A percentile compares a stretch with the other conserved stretches of the same genome.
phyloP scores from a whole-genome alignment of 768 basidiomycete species.

The Trametes villosa region DNA sequence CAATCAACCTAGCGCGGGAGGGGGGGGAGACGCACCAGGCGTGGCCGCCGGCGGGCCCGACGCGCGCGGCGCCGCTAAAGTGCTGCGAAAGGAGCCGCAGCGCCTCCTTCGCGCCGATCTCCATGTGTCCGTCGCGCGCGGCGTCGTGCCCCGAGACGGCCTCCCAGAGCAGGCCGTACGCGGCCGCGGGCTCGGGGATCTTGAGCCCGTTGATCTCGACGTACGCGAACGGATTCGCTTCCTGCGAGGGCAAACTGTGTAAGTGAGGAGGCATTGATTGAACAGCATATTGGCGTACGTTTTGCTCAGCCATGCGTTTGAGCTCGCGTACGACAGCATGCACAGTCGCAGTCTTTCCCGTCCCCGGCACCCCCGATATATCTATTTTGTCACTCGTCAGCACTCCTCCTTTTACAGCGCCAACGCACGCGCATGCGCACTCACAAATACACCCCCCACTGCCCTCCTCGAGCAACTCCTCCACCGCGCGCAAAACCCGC shows the following conservation, averaged over 20 bases:
- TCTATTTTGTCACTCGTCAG: conserved; percentile 55
- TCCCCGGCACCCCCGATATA: conserved; percentile 98
- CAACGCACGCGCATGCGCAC: too few relatives aligned
- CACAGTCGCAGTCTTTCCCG: conserved; percentile 98
- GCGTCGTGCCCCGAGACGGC: conserved; percentile 83
- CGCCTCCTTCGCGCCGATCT: conserved; percentile 79
- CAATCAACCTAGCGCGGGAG: too few relatives aligned
- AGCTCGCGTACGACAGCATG: conserved; percentile 91
- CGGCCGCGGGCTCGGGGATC: conserved; percentile 90
- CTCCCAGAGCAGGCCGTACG: conserved; percentile 93
- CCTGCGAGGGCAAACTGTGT: conserved; percentile 66
- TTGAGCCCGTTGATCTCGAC: conserved; percentile 97
- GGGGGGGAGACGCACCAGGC: conserved; percentile 71
- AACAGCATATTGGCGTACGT: conserved; percentile 49
- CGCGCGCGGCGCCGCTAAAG: conserved; percentile 66
- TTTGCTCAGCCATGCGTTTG: conserved; percentile 83
- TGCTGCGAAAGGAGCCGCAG: conserved; percentile 76
- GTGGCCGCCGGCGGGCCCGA: conserved; percentile 75
- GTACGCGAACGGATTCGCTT: conserved; percentile 92
- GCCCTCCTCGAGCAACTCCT: conserved; percentile 87
- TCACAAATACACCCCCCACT: conserved; percentile 95
- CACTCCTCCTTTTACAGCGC: too few relatives aligned
- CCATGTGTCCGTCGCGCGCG: conserved; percentile 61
- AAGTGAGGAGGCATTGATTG: too few relatives aligned
- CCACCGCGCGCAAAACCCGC: conserved; percentile 73